Evolutionary conservation across 768 basidiomycete genomes (phyloP).

Genomic region (Ramaria sp.): DNA sequence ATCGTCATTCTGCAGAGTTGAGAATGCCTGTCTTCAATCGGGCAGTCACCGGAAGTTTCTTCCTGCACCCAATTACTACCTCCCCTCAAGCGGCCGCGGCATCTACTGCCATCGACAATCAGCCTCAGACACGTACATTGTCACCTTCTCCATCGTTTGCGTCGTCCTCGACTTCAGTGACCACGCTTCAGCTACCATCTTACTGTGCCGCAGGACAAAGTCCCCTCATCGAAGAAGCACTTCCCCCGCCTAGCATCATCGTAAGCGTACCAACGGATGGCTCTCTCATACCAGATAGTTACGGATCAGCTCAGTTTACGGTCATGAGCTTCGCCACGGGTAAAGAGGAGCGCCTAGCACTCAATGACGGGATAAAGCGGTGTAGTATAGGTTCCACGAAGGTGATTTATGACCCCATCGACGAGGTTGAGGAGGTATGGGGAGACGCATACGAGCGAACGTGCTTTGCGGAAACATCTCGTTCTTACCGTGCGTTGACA

Average conservation of each 20-base stretch:
- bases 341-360: no score
- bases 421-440: background rate
- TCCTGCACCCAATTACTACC: background rate
- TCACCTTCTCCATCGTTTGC: background rate
- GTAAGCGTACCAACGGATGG: background rate
- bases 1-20: background rate
- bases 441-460: background rate
- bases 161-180: background rate
- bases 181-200: background rate
- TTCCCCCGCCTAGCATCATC: background rate
- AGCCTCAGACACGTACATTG: background rate
- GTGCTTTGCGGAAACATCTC: background rate
- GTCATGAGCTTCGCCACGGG: no score
- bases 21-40: background rate
- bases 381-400: background rate
- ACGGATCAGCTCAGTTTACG: background rate
- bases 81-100: background rate
- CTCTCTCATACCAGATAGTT: background rate
- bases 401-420: background rate
- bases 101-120: background rate
- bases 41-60: background rate
- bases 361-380: background rate
- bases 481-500: background rate
- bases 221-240: background rate
- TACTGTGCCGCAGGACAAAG: background rate